These are phyloP conservation scores for Aschersonia sp. DNA, from an alignment of 2,329 filamentous ascomycete species.

Conservation along the genomic window DNA sequence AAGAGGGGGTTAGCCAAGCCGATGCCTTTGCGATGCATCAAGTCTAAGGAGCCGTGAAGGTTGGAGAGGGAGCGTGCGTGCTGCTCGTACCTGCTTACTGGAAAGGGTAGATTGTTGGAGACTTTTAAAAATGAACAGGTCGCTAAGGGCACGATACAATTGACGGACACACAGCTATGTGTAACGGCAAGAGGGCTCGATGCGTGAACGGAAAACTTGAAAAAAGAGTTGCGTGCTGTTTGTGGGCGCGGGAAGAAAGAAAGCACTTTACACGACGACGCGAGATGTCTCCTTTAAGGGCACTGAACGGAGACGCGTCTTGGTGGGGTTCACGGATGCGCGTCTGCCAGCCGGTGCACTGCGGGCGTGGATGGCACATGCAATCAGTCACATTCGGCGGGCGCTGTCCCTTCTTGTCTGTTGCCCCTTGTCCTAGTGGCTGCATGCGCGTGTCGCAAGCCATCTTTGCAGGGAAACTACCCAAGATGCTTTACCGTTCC, in stretches of 20 bases:
- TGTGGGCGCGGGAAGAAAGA: background rate
- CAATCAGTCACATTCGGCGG: too few species aligned
- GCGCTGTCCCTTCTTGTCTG: too few species aligned
- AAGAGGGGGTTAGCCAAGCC: too few species aligned
- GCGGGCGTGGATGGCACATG: too few species aligned
- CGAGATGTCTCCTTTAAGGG: conserved; percentile 14
- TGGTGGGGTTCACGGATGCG: conserved; percentile 1
- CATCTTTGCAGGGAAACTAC: too few species aligned
- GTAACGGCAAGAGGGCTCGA: background rate
- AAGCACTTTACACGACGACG: background rate
- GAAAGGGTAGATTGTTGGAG: background rate
- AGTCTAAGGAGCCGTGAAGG: background rate
- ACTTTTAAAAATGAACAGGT: background rate
- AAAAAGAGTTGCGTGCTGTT: background rate
- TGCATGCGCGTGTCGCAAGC: too few species aligned
- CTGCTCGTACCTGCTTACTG: background rate
- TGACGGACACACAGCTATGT: too few species aligned
- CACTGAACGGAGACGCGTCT: conserved; percentile 16
- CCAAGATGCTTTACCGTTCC: too few species aligned
- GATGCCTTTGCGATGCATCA: too few species aligned
- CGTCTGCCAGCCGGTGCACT: too few species aligned
- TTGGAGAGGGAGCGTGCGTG: background rate
- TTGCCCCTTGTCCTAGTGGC: too few species aligned
- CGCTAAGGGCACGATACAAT: too few species aligned
- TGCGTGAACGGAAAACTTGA: background rate